phyloP scores from a whole-genome alignment of 768 basidiomycete genomes.

The Rhodotorula babjevae region DNA sequence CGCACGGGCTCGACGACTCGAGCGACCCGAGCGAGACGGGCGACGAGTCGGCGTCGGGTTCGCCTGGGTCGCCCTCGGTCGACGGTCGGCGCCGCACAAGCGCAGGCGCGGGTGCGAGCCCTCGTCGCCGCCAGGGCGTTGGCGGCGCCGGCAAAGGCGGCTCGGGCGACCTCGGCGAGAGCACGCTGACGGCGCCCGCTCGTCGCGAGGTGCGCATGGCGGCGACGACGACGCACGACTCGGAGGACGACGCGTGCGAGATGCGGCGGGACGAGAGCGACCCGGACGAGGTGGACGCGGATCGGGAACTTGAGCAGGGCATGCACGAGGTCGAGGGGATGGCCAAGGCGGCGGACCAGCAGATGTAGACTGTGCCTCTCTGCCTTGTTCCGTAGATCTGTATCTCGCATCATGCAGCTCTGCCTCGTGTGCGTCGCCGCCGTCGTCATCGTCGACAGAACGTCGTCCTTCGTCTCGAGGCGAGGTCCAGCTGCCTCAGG shows the following conservation, averaged over 20 bases:
- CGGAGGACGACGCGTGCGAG: background rate
- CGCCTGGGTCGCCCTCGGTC: no score
- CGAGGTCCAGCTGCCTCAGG: no score
- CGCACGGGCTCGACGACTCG: background rate
- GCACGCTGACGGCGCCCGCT: background rate
- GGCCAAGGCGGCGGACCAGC: background rate
- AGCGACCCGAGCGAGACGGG: background rate
- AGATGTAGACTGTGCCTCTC: no score
- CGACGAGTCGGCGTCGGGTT: background rate
- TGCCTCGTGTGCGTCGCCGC: no score
- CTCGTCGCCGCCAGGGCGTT: background rate
- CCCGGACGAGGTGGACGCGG: background rate
- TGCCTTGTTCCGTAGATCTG: no score
- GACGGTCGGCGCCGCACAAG: background rate
- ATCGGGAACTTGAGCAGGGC: slow-evolving; percentile 2
- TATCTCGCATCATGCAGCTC: no score
- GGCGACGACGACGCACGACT: background rate
- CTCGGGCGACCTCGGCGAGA: background rate
- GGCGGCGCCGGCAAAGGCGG: background rate
- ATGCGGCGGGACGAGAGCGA: background rate
- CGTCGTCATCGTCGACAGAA: no score
- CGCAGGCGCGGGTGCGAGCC: background rate
- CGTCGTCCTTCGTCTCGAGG: no score
- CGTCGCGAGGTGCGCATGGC: no score
- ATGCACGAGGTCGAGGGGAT: slow-evolving; percentile 17